Conservation (phyloP, 495 filamentous ascomycete genomes). For the Penicillium antarcticum region DNA sequence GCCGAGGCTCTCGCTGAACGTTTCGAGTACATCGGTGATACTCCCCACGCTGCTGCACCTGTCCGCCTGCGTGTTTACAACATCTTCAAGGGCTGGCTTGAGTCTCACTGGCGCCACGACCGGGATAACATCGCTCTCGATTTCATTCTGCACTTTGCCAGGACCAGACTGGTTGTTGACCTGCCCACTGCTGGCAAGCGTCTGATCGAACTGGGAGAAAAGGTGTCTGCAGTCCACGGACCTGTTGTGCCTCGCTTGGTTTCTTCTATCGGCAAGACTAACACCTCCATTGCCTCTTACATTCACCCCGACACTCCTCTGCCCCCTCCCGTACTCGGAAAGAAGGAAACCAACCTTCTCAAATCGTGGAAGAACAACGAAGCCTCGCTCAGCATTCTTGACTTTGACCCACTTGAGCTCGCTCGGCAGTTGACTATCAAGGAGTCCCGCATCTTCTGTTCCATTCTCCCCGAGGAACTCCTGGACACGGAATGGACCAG, state of each 20-base stretch:
- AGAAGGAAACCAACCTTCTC: constrained; percentile 71
- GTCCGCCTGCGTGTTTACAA: constrained; percentile 94
- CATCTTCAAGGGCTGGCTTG: constrained; percentile 94
- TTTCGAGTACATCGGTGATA: constrained; percentile 87
- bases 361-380: constrained; percentile 71
- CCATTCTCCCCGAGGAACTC: constrained; percentile 91
- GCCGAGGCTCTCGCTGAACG: constrained; percentile 80
- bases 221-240: constrained; percentile 73
- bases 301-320: constrained; percentile 67
- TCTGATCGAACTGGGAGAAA: constrained; percentile 72
- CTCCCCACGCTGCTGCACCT: constrained; percentile 65
- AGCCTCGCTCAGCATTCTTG: constrained; percentile 70
- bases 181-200: constrained; percentile 77
- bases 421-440: constrained; percentile 93
- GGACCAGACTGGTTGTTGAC: constrained; percentile 59
- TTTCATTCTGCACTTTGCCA: constrained; percentile 75
- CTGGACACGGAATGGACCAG: constrained; percentile 92
- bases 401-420: constrained; percentile 90
- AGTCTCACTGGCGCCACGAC: constrained; percentile 89
- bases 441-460: constrained; percentile 89
- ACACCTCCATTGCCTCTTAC: constrained; percentile 65
- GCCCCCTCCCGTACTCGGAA: constrained; percentile 66
- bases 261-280: constrained; percentile 86
- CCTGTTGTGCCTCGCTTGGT: constrained; percentile 81
- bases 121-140: constrained; percentile 71